A percentile compares a stretch with the other conserved stretches of the same genome.
Conservation (phyloP, 2,329 filamentous ascomycete genomes). For the Colletotrichum nymphaeae region DNA sequence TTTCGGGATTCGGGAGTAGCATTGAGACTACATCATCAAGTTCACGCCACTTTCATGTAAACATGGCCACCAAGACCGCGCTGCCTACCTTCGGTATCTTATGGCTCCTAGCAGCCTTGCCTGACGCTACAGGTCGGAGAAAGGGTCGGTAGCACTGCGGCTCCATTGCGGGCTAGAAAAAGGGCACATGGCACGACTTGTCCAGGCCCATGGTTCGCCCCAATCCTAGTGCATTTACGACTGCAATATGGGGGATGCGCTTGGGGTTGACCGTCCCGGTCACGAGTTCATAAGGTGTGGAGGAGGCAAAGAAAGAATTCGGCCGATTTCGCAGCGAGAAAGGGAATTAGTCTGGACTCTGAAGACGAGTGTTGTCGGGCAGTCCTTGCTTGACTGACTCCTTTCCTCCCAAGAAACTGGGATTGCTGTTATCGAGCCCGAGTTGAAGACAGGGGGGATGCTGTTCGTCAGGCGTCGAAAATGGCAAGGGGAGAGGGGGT, state of each 20-base stretch:
- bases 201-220: slow-evolving; percentile 12
- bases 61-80: background rate
- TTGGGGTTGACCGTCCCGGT: slow-evolving; percentile 8
- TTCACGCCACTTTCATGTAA: background rate
- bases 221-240: background rate
- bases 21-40: background rate
- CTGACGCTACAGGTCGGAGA: slow-evolving; percentile 8
- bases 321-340: slow-evolving; percentile 22
- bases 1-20: background rate
- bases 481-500: background rate
- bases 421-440: background rate
- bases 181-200: background rate
- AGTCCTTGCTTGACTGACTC: background rate
- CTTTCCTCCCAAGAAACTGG: background rate
- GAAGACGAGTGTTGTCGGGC: background rate
- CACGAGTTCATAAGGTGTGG: background rate
- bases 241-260: background rate
- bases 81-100: background rate
- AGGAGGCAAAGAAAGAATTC: background rate
- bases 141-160: slow-evolving; percentile 30
- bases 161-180: slow-evolving; percentile 16
- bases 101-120: background rate
- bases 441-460: background rate
- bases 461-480: background rate
- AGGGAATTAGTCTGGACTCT: background rate